Evolutionary conservation across 257 asterid genomes (phyloP).

Genomic region (Euphrasia confusa): DNA sequence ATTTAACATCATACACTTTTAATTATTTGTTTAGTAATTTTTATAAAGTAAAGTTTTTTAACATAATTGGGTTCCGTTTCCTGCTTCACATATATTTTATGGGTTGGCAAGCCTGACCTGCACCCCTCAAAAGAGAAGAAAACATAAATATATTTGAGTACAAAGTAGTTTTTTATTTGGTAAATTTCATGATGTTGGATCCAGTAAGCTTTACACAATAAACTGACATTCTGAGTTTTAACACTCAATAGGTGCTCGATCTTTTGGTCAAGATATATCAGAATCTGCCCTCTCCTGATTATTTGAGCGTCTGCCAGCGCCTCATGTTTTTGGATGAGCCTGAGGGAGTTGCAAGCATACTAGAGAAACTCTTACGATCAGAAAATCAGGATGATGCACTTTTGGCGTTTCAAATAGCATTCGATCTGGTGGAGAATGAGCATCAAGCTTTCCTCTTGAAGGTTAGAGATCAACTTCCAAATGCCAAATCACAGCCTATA

Average conservation of each 20-base stretch:
- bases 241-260: constrained; percentile 48
- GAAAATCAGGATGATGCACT: constrained; percentile 74
- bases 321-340: constrained; percentile 93
- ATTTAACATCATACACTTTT: too few relatives aligned
- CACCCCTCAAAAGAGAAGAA: too few relatives aligned
- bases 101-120: too few relatives aligned
- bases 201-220: too few relatives aligned
- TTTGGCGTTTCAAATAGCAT: constrained; percentile 87
- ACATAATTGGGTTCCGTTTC: too few relatives aligned
- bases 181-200: too few relatives aligned
- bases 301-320: constrained; percentile 86
- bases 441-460: constrained; percentile 85
- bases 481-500: constrained; percentile 48
- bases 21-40: too few relatives aligned
- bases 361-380: constrained; percentile 73
- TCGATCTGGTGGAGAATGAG: constrained; percentile 89
- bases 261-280: constrained; percentile 82
- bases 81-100: too few relatives aligned
- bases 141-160: too few relatives aligned
- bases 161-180: too few relatives aligned
- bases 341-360: constrained; percentile 64
- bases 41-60: too few relatives aligned
- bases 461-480: constrained; percentile 62
- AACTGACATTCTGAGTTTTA: too few relatives aligned
- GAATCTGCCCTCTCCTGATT: constrained; percentile 88